Base-by-base conservation (phyloP, 148 eudicot genomes). In the Rhododendron williamsianum region DNA sequence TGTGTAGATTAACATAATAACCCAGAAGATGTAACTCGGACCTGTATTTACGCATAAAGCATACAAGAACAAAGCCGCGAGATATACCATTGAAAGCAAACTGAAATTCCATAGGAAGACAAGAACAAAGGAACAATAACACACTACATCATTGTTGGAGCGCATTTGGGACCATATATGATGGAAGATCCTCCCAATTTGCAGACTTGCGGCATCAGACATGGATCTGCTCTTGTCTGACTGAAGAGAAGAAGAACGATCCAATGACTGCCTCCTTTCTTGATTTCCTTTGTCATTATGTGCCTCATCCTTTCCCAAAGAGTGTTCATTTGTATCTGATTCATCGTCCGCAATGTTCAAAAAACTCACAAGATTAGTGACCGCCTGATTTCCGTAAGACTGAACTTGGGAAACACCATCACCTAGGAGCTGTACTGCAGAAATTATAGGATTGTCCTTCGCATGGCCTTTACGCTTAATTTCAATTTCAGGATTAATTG, bases 381-480 rank as follows among this genome's bases (percentile, higher is more conserved):
- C 99, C 35, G 98, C 99, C 91, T 91, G 98, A 89, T 97, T 97
- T 82, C 99, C 97, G 11, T 95, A 89, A 71, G 95, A 92, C 86
- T 97, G 99, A 85, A 97, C 98, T 86, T 97, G 99, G 87, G 94
- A 93, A 87, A 97, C 99, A 82, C 99, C 93, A 89, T 94, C 98
- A 63, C 98, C 99, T 73, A 97, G 86, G 71, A 97, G 89, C 88
- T 93, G 98, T 78, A 91, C 98, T 21, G 99, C 98, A 86, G 98
- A 97, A 88, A 87, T 91, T 65, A 97, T 86, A n/a, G 95, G 96
- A 86, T 92, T 93, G 84, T 93, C 99, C 87, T 89, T 92, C 69
- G 84, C 71, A 73, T 88, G 91, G 41, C 87, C 89, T 89, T 87
- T 90, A 27, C 84, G 83, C 89, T 82, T 93, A 77, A 82, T 93